These are phyloP conservation scores for Peronosclerospora sorghi DNA, from an alignment of 352 stramenopile species.

Conservation along the genomic window DNA sequence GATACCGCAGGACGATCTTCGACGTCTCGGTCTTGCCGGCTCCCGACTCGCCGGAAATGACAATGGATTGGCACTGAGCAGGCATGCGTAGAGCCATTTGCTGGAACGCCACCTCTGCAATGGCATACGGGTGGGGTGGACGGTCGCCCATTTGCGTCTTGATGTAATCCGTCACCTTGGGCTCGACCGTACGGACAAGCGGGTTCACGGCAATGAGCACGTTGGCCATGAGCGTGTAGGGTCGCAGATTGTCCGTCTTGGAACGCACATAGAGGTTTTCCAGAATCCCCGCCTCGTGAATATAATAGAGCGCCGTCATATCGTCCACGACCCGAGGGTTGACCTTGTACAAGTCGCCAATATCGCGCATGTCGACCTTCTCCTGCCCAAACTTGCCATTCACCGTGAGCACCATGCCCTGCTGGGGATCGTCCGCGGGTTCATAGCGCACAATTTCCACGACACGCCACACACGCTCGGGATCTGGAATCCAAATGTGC, in stretches of 20 bases:
- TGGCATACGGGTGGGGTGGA: slow-evolving; percentile 72
- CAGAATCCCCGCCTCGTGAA: slow-evolving; percentile 79
- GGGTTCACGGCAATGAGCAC: slow-evolving; percentile 83
- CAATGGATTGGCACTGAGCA: slow-evolving; percentile 78
- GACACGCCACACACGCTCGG: slow-evolving; percentile 72
- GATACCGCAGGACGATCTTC: slow-evolving; percentile 84
- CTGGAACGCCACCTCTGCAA: slow-evolving; percentile 83
- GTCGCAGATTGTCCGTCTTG: slow-evolving; percentile 59
- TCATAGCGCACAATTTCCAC: slow-evolving; percentile 66
- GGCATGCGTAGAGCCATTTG: slow-evolving; percentile 78
- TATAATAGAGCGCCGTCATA: slow-evolving; percentile 84
- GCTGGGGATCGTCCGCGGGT: slow-evolving; percentile 31
- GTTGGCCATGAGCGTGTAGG: slow-evolving; percentile 85
- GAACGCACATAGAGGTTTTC: slow-evolving; percentile 71
- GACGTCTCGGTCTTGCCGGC: slow-evolving; percentile 84
- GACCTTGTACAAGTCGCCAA: slow-evolving; percentile 78
- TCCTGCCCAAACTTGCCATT: slow-evolving; percentile 64
- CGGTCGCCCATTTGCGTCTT: slow-evolving; percentile 82
- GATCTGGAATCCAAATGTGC: slow-evolving; percentile 82
- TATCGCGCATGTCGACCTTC: slow-evolving; percentile 65
- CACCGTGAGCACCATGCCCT: slow-evolving; percentile 61
- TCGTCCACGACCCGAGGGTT: slow-evolving; percentile 81
- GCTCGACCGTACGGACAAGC: slow-evolving; percentile 68
- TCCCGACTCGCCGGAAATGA: slow-evolving; percentile 80
- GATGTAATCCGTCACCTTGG: slow-evolving; percentile 81